Conservation (phyloP, 164 flowering plant species). For the Nymphaea colorata region DNA sequence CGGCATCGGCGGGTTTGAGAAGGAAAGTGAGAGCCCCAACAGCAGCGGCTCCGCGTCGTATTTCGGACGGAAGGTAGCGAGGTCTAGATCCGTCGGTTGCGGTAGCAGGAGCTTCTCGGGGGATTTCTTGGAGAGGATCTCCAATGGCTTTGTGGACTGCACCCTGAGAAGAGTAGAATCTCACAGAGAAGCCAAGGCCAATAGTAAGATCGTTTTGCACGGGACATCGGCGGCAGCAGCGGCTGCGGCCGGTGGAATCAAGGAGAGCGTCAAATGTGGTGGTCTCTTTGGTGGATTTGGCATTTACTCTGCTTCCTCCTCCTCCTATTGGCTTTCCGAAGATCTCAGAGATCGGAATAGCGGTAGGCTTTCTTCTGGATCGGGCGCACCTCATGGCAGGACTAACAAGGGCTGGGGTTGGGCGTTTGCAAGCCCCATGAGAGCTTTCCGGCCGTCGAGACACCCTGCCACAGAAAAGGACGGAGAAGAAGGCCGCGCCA, state of each 20-base stretch:
- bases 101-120: constrained; percentile 96
- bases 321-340: constrained; percentile 38
- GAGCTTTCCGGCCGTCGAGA: constrained; percentile 51
- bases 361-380: neutral
- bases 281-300: constrained; percentile 77
- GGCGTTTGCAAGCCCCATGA: constrained; percentile 88
- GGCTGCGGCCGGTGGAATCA: constrained; percentile 21
- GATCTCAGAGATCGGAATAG: constrained; percentile 10
- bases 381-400: constrained; percentile 26
- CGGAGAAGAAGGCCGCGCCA: neutral
- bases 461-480: neutral
- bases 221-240: constrained; percentile 2
- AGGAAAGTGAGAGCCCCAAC: constrained; percentile 32
- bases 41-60: constrained; percentile 15
- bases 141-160: constrained; percentile 88
- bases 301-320: constrained; percentile 48
- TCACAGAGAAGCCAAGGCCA: constrained; percentile 57
- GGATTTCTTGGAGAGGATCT: constrained; percentile 78
- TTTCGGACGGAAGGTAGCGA: constrained; percentile 66
- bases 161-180: constrained; percentile 83
- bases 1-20: constrained; percentile 1
- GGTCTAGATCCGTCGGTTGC: constrained; percentile 96
- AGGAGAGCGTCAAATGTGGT: constrained; percentile 80
- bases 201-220: constrained; percentile 16
- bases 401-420: constrained; percentile 61